A percentile compares a stretch with the other conserved stretches of the same genome.
Conservation (phyloP, 192 early-diverging fungal species). For the Spinellus fusiger region DNA sequence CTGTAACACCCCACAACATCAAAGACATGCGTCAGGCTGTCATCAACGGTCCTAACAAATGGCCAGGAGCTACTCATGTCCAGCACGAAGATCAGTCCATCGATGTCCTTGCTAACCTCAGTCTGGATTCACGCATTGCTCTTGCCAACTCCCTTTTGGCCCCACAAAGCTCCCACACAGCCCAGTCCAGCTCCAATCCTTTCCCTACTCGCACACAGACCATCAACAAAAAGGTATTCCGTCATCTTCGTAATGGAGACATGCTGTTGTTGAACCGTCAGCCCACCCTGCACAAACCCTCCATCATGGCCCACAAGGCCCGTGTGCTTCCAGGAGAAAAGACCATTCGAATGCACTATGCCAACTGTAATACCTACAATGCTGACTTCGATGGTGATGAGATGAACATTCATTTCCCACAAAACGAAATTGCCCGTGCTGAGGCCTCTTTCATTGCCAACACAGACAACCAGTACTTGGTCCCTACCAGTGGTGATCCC, state of each 20-base stretch:
- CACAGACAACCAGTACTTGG: conserved; percentile 94
- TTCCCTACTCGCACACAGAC: conserved; percentile 59
- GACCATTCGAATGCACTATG: conserved; percentile 99
- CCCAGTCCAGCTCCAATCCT: conserved; percentile 32
- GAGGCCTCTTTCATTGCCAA: conserved; percentile 95
- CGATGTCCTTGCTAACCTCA: conserved; percentile 70
- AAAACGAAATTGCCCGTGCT: conserved; percentile 93
- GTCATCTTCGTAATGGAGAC: conserved; percentile 96
- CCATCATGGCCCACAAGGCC: conserved; percentile 97
- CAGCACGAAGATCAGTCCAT: conserved; percentile 95
- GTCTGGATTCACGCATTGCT: conserved; percentile 84
- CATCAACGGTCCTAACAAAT: conserved; percentile 90
- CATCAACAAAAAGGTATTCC: conserved; percentile 93
- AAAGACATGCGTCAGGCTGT: conserved; percentile 86
- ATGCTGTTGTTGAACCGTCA: conserved; percentile 97
- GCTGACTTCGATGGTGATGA: conserved; percentile 99
- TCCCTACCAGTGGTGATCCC: conserved; percentile 94
- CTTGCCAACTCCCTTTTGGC: conserved; percentile 92
- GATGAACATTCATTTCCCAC: conserved; percentile 99
- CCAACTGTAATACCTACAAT: conserved; percentile 84
- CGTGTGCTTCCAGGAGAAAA: conserved; percentile 93
- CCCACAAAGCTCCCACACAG: conserved; percentile 52
- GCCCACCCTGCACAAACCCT: conserved; percentile 98
- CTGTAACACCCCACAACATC: conserved; percentile 94
- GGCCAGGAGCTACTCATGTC: conserved; percentile 94